Base-by-base conservation (phyloP, 139 green algal species). In the Mesostigma viride region DNA sequence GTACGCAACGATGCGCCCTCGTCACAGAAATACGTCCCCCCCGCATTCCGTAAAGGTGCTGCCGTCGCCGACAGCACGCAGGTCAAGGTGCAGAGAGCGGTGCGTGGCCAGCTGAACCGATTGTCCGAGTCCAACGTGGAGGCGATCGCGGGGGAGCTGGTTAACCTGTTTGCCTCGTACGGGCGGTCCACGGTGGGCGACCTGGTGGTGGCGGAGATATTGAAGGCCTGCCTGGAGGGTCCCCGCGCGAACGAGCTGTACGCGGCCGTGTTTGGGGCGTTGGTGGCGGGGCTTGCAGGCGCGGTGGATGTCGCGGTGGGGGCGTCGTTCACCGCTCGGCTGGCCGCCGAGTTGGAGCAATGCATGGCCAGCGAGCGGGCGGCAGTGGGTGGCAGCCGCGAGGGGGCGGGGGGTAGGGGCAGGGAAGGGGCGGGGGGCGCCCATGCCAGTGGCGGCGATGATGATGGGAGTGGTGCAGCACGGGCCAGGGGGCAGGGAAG, bases 91-190 rank as follows among this genome's bases (percentile, higher is more conserved):
- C n/a, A n/a, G n/a, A n/a, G n/a, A n/a, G n/a, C n/a, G n/a, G 59
- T 66, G 14, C 32, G 59, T 31, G 71, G 72, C 3, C 72, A 80
- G n/a, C 28, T 79, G 44, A 79, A 79, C 24, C 35, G 72, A 0
- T 31, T 79, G 8, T 40, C 72, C n/a, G 72, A 79, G 48, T 67
- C 70, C 22, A 79, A 79, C 70, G 70, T 79, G 59, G 70, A 79
- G n/a, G 26, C 36, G 4, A 79, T 79, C 28, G 45, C 51, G 31
- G 11, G 31, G 26, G 72, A 79, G 28, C 35, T 67, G 31, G 74
- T 24, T 4, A 28, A 28, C 0, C 51, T 79, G 4, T 73, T 70
- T 17, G 17, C 17, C 14, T 24, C 40, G 17, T 24, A 24, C 14
- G 17, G 14, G 40, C 14, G 40, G 40, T 17, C 14, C 40, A 53